Evolutionary conservation across 495 filamentous ascomycete genomes (phyloP).

Genomic region (Xylaria castorea): DNA sequence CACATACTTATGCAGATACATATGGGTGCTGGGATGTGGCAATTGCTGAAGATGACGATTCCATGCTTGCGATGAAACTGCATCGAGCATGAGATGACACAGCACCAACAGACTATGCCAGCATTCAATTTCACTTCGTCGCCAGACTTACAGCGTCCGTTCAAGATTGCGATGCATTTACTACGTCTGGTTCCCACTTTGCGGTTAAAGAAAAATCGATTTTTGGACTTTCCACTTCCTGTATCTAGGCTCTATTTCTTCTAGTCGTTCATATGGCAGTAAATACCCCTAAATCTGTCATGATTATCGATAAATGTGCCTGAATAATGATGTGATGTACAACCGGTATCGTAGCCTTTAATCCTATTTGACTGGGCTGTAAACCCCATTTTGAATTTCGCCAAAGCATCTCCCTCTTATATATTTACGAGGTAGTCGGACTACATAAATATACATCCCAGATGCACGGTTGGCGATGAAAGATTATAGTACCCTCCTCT

Average conservation of each 20-base stretch:
- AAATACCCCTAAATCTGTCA: slow-evolving; percentile 12
- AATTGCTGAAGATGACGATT: slow-evolving; percentile 18
- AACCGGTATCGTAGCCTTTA: not conserved
- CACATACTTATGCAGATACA: slow-evolving; percentile 7
- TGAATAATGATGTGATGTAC: not conserved
- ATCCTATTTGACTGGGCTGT: not conserved
- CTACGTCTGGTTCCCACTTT: slow-evolving; percentile 31
- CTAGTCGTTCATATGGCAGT: slow-evolving; percentile 16
- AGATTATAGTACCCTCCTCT: not conserved
- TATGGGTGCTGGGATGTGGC: not conserved
- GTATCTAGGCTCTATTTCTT: slow-evolving; percentile 23
- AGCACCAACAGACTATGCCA: slow-evolving; percentile 30
- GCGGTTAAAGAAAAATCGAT: slow-evolving; percentile 26
- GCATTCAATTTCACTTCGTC: slow-evolving; percentile 38
- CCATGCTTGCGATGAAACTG: slow-evolving; percentile 33
- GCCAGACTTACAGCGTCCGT: slow-evolving; percentile 24
- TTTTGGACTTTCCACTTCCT: slow-evolving; percentile 21
- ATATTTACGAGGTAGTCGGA: not conserved
- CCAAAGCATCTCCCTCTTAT: not conserved
- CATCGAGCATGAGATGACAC: slow-evolving; percentile 30
- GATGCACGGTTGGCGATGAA: not conserved
- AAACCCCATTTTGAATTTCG: not conserved
- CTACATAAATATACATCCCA: not conserved
- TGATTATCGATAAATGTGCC: not conserved
- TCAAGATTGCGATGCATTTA: slow-evolving; percentile 23